phyloP scores from a whole-genome alignment of 495 filamentous ascomycete genomes.

The Lentithecium fluviatile region DNA sequence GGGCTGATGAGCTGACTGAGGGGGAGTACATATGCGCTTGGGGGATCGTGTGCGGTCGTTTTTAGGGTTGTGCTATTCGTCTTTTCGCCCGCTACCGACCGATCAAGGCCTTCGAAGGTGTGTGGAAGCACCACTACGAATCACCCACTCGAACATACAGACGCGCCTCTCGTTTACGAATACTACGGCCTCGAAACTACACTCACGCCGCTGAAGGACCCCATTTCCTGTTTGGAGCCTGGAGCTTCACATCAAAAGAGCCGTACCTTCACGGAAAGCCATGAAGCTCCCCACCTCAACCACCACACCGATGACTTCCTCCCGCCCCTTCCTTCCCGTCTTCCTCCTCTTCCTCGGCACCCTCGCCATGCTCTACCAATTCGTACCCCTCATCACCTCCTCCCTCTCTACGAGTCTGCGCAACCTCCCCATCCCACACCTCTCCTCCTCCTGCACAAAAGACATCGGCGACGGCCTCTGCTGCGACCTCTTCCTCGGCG shows the following conservation, averaged over 20 bases:
- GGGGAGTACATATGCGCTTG: too few species aligned
- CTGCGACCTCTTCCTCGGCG: conserved; percentile 10
- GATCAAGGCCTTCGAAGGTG: too few species aligned
- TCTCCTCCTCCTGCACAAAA: conserved; percentile 10
- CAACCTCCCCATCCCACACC: not conserved
- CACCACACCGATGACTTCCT: not conserved
- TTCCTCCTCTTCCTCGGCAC: not conserved
- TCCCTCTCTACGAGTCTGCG: conserved; percentile 3
- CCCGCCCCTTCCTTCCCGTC: not conserved
- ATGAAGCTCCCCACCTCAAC: not conserved
- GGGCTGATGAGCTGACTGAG: too few species aligned
- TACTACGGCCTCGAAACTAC: too few species aligned
- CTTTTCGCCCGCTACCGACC: too few species aligned
- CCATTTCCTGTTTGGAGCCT: too few species aligned
- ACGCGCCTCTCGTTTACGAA: too few species aligned
- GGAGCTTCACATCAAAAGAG: not conserved
- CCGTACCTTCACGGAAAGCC: not conserved
- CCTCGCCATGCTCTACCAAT: not conserved
- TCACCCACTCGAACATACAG: too few species aligned
- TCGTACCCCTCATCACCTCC: not conserved
- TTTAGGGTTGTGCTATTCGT: too few species aligned
- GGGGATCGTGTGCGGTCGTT: too few species aligned
- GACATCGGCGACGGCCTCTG: conserved; percentile 13
- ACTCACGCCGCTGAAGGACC: too few species aligned
- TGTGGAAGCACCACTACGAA: too few species aligned